Evolutionary conservation across 495 filamentous ascomycete species (phyloP).

Genomic region (Penicillium turbatum): DNA sequence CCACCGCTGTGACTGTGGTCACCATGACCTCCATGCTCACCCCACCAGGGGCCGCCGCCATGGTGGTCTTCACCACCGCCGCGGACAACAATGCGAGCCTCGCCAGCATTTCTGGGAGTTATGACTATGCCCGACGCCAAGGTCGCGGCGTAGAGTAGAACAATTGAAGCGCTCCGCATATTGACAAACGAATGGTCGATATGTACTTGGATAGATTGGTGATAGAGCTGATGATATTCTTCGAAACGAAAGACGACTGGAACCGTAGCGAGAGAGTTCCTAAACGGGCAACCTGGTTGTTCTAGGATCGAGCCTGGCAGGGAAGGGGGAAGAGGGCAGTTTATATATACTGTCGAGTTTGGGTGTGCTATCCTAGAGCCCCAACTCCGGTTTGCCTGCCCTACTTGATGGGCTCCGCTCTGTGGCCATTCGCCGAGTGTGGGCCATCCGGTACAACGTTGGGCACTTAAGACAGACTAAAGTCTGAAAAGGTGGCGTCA

Average conservation of each 20-base stretch:
- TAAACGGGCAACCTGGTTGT: conserved; percentile 5
- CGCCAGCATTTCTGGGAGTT: conserved; percentile 10
- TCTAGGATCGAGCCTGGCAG: not conserved
- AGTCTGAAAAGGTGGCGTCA: conserved; percentile 7
- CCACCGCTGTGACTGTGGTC: not conserved
- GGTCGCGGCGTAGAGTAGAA: conserved; percentile 21
- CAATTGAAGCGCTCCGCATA: conserved; percentile 18
- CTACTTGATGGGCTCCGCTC: not conserved
- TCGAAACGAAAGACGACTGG: conserved; percentile 17
- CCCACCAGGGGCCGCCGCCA: conserved; percentile 4
- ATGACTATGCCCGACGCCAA: conserved; percentile 20
- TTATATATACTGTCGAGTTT: conserved; percentile 1
- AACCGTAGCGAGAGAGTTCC: conserved; percentile 31
- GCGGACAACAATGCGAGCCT: conserved; percentile 10
- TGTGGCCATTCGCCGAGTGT: conserved; percentile 3
- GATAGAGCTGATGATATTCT: conserved; percentile 1
- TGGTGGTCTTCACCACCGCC: conserved; percentile 6
- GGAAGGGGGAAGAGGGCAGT: not conserved
- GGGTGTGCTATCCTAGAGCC: not conserved
- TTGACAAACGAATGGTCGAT: conserved; percentile 13
- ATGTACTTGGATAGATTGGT: not conserved
- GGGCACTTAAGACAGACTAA: conserved; percentile 9
- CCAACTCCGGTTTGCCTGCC: not conserved
- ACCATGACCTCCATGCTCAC: not conserved
- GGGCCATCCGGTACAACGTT: conserved; percentile 9